Conservation (phyloP, 2,329 filamentous ascomycete species). For the Aspergillus thermomutatus region DNA sequence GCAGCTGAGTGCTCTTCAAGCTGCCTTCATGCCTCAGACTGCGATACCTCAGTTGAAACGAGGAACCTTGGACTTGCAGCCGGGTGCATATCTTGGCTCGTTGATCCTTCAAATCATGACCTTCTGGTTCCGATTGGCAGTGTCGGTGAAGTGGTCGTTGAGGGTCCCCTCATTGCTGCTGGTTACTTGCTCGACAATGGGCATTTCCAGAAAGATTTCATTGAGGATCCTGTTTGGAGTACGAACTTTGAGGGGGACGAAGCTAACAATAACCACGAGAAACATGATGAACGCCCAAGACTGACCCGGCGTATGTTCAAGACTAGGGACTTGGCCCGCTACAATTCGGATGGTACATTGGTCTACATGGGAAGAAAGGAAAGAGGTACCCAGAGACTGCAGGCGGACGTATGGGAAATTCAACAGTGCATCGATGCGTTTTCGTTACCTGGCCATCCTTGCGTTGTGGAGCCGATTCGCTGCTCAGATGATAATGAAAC, state of each 20-base stretch:
- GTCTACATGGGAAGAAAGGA: constrained; percentile 33
- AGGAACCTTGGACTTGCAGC: constrained; percentile 21
- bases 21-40: constrained; percentile 15
- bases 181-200: constrained; percentile 55
- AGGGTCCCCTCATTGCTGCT: constrained; percentile 50
- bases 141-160: constrained; percentile 21
- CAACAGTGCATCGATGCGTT: constrained; percentile 13
- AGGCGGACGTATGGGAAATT: constrained; percentile 5
- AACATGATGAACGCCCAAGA: background rate
- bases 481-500: background rate
- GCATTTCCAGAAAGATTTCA: constrained; percentile 52
- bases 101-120: constrained; percentile 26
- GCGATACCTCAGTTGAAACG: background rate
- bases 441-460: constrained; percentile 15
- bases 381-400: constrained; percentile 1
- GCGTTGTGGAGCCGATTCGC: constrained; percentile 16
- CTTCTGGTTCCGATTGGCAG: constrained; percentile 34
- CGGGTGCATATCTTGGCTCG: constrained; percentile 32
- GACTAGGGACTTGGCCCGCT: constrained; percentile 38
- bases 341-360: constrained; percentile 34
- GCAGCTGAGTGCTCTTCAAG: constrained; percentile 24
- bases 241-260: constrained; percentile 19
- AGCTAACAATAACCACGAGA: background rate
- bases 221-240: constrained; percentile 38
- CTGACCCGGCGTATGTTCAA: constrained; percentile 26